Conservation (phyloP, 1,284 basidiomycete species). For the Malassezia dermatis region DNA sequence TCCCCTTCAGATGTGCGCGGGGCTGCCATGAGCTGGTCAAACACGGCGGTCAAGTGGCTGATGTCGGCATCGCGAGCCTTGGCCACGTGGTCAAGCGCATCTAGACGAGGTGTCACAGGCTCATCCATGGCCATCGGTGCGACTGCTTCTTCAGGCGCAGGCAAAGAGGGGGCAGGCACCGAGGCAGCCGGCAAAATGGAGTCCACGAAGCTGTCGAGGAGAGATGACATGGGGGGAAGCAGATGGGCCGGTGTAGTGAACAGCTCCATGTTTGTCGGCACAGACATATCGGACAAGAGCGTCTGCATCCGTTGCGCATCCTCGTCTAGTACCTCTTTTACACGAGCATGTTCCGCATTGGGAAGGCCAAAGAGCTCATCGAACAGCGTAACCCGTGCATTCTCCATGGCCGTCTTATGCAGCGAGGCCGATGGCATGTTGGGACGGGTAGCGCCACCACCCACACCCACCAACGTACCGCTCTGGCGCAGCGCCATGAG, state of each 20-base stretch:
- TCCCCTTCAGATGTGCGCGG: neutral
- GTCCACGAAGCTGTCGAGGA: constrained; percentile 66
- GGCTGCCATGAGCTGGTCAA: constrained; percentile 8
- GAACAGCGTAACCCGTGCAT: constrained; percentile 62
- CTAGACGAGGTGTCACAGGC: constrained; percentile 8
- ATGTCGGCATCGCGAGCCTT: constrained; percentile 48
- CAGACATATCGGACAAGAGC: neutral
- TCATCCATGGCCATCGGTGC: neutral
- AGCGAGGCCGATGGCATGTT: constrained; percentile 22
- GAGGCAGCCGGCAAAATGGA: constrained; percentile 57
- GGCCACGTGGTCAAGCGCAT: constrained; percentile 15
- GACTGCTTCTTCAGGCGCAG: neutral
- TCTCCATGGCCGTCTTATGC: constrained; percentile 5
- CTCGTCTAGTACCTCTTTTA: constrained; percentile 15
- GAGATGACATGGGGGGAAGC: constrained; percentile 62
- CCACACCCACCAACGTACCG: constrained; percentile 27
- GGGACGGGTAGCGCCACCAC: constrained; percentile 10
- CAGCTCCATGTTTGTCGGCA: constrained; percentile 49
- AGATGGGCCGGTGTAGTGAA: constrained; percentile 69
- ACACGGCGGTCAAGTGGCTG: constrained; percentile 12
- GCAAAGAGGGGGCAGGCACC: constrained; percentile 44
- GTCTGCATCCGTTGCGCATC: constrained; percentile 5
- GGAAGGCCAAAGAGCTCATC: constrained; percentile 70
- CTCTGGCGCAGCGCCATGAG: constrained; percentile 25
- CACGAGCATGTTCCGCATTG: constrained; percentile 8